Base-by-base conservation (phyloP, 768 basidiomycete genomes). In the Trametes meyenii region DNA sequence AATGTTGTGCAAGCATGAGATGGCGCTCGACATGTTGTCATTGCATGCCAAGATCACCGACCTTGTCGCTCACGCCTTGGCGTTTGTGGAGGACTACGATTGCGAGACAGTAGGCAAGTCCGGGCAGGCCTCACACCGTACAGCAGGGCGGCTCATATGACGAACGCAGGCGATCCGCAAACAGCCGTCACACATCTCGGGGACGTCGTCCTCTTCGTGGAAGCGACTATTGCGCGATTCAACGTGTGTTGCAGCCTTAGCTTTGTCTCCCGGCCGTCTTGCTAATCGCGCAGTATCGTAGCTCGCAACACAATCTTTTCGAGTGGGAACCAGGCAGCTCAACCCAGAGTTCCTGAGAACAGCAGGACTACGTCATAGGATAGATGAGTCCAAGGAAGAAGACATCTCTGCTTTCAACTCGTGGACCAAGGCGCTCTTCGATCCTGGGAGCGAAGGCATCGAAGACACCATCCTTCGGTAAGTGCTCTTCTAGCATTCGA, bases 371-470 rank as follows among this genome's bases (percentile, higher is more conserved):
- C 72, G 81, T 11, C 75, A 81, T 50, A 70, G 76, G 6, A 33
- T 72, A 0, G 78, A 81, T 8, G 76, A 77, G 21, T 71, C 69
- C 12, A 65, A 61, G 35, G 55, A 52, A 4, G 69, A 71, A 24
- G 68, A 76, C 29, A 13, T 50, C 6, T 53, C 50, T 0, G 73
- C 73, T 3, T 69, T 73, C 63, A 69, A 73, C 36, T 76, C 78
- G 10, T 94, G 92, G 92, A 85, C 81, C 66, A 92, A 90, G 68
- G 87, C 89, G 0, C 76, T 94, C 26, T 93, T 93, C 70, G 90
- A 92, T 69, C 85, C 77, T 50, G 76, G 77, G 61, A 91, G 84
- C 64, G 92, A 93, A 70, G 92, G 92, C 1, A 92, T 94, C 26
- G 92, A 93, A 65, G 92, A 94, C 67, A 85, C 82, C 14, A 89